phyloP scores from a whole-genome alignment of 2,329 filamentous ascomycete genomes.

The Neurospora sp. region DNA sequence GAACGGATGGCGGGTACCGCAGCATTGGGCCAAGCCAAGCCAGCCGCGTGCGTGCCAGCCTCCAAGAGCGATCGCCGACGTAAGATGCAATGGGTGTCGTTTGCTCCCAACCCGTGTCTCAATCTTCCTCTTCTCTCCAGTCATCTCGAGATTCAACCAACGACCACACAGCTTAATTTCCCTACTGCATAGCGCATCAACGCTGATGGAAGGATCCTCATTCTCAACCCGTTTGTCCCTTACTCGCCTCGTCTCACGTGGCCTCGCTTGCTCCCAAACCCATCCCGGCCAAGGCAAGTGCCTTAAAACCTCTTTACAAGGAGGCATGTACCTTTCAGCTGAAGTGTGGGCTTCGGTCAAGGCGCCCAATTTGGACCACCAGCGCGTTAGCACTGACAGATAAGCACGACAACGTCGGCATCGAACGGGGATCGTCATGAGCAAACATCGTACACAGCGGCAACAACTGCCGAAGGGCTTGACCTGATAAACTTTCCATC shows the following conservation, averaged over 20 bases:
- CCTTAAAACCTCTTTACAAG: background rate
- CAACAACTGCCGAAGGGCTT: background rate
- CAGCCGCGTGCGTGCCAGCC: background rate
- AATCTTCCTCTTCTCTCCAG: background rate
- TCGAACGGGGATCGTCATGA: background rate
- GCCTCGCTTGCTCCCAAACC: background rate
- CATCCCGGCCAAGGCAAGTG: background rate
- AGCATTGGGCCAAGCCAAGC: background rate
- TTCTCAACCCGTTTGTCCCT: background rate
- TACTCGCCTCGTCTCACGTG: background rate
- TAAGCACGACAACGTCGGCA: background rate
- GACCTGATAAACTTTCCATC: background rate
- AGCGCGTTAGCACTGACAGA: background rate
- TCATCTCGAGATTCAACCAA: background rate
- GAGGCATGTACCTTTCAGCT: background rate
- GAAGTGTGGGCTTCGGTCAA: background rate
- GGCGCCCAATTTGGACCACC: background rate
- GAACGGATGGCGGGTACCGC: background rate
- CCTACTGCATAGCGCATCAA: background rate
- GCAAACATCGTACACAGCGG: background rate
- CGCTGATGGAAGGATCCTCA: background rate
- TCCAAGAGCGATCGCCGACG: background rate
- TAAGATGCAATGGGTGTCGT: background rate
- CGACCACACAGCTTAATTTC: background rate
- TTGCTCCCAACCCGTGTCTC: background rate